These are phyloP conservation scores for Dillenia turbinata DNA, from an alignment of 164 flowering plant genomes.

Conservation along the genomic window DNA sequence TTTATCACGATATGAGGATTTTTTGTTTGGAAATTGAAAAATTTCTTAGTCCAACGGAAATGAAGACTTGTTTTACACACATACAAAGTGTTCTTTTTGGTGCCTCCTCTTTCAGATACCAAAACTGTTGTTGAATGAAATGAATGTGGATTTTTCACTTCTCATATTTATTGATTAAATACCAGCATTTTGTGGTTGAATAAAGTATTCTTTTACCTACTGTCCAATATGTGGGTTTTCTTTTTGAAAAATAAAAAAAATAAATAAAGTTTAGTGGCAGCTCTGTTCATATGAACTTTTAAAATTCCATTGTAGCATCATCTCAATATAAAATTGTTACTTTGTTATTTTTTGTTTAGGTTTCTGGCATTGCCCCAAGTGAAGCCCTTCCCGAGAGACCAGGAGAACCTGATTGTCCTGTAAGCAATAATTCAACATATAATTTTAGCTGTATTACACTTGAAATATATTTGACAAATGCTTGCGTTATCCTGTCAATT, in stretches of 20 bases:
- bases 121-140: too few relatives aligned
- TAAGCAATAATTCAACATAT: conserved; percentile 28
- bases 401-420: conserved; percentile 94
- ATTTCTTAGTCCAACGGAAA: too few relatives aligned
- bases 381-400: conserved; percentile 85
- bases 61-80: too few relatives aligned
- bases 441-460: too few relatives aligned
- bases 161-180: too few relatives aligned
- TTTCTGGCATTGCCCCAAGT: conserved; percentile 32
- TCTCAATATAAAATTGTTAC: background rate
- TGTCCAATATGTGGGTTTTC: background rate
- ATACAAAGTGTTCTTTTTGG: too few relatives aligned
- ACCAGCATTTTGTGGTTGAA: too few relatives aligned
- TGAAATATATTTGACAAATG: too few relatives aligned
- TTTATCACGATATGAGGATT: too few relatives aligned
- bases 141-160: too few relatives aligned
- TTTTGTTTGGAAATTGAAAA: too few relatives aligned
- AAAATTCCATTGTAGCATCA: background rate
- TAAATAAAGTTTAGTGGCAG: background rate
- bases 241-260: background rate
- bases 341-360: conserved; percentile 32
- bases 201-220: background rate
- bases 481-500: background rate
- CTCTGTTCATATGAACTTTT: background rate
- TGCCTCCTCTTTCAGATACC: too few relatives aligned